Conservation (phyloP, 495 filamentous ascomycete genomes). For the Thozetella sp. region DNA sequence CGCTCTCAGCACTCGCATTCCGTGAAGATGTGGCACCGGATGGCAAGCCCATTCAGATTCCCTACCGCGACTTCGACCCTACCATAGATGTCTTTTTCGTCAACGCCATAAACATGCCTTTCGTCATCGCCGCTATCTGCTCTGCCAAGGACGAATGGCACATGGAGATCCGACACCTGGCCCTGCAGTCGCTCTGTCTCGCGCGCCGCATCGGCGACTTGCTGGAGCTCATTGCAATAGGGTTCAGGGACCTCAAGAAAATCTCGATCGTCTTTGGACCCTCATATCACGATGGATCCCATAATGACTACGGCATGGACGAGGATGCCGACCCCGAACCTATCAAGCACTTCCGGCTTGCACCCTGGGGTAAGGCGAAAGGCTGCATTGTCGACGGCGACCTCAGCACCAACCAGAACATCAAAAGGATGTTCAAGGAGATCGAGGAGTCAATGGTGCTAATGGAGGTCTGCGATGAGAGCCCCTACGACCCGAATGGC, state of each 20-base stretch:
- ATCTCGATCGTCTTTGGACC: conserved; percentile 1
- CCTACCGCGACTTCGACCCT: background rate
- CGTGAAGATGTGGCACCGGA: background rate
- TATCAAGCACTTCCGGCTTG: background rate
- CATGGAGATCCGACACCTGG: background rate
- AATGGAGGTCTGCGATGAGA: background rate
- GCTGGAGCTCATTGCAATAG: background rate
- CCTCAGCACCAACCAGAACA: background rate
- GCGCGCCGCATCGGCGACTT: background rate
- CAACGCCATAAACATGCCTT: background rate
- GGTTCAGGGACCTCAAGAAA: background rate
- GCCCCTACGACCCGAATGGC: background rate
- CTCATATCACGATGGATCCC: background rate
- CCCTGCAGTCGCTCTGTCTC: background rate
- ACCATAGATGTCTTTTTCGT: background rate
- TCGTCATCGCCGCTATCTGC: background rate
- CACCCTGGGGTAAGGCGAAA: background rate
- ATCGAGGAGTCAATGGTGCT: background rate
- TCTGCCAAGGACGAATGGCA: background rate
- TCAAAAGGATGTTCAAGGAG: background rate
- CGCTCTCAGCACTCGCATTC: background rate
- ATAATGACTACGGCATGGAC: background rate
- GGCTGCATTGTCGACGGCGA: background rate
- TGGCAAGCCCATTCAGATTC: background rate
- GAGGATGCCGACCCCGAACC: background rate